These are phyloP conservation scores for Eucommia ulmoides DNA, from an alignment of 257 asterid species.

Conservation along the genomic window DNA sequence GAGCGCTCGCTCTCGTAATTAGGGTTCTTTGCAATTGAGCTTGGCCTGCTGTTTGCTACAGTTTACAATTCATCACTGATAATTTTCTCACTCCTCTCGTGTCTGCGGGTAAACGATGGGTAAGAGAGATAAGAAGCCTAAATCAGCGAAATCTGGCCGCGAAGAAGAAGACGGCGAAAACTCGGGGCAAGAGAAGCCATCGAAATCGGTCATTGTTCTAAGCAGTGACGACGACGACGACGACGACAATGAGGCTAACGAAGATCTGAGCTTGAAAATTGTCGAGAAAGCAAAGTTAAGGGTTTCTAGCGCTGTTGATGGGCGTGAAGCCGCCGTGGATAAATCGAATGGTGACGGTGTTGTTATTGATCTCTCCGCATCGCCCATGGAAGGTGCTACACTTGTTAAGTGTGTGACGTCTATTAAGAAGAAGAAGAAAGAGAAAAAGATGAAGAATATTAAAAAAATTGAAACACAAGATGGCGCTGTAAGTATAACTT, in stretches of 20 bases:
- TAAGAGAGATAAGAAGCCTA: background rate
- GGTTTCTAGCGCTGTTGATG: conserved; percentile 6
- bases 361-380: background rate
- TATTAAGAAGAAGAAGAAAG: conserved; percentile 27
- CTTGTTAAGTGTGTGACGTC: conserved; percentile 23
- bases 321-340: conserved; percentile 11
- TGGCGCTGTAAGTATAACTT: conserved; percentile 22
- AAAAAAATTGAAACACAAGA: conserved; percentile 14
- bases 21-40: too few species aligned
- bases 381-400: conserved; percentile 5
- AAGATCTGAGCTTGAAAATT: conserved; percentile 68
- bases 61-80: too few species aligned
- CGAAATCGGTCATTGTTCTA: conserved; percentile 1
- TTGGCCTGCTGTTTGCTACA: too few species aligned
- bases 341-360: background rate
- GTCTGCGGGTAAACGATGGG: background rate
- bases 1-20: too few species aligned
- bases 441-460: conserved; percentile 28
- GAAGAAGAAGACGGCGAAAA: background rate
- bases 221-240: conserved; percentile 19
- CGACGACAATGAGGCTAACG: conserved; percentile 66
- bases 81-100: too few species aligned
- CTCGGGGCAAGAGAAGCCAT: conserved; percentile 1
- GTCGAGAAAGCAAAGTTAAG: conserved; percentile 48
- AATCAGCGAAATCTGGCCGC: background rate